phyloP scores from a whole-genome alignment of 192 early-diverging fungal genomes.

The Rhizophagus prolifer region DNA sequence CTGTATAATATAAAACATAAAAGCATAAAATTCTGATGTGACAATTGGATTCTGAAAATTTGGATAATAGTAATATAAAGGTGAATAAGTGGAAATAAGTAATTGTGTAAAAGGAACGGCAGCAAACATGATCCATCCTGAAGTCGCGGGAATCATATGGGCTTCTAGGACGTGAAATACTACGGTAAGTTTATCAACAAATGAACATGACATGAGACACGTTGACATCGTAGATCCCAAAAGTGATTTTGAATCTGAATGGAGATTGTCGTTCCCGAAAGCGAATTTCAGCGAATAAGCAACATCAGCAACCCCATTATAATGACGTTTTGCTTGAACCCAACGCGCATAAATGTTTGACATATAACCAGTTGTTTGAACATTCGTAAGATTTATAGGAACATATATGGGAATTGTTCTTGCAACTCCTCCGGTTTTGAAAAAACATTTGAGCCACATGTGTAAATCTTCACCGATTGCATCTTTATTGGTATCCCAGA shows the following conservation, averaged over 20 bases:
- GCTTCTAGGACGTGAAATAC: conserved; percentile 50
- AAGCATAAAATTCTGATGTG: conserved; percentile 42
- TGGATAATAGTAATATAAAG: conserved; percentile 17
- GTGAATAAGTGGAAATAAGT: conserved; percentile 27
- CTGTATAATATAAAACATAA: conserved; percentile 41
- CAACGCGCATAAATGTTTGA: conserved; percentile 59
- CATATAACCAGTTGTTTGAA: conserved; percentile 52
- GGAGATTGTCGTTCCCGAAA: not conserved
- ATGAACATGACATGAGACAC: conserved; percentile 26
- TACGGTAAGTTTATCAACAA: conserved; percentile 40
- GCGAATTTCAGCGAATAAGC: conserved; percentile 53
- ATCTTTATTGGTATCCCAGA: conserved; percentile 77
- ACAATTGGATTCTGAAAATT: conserved; percentile 37
- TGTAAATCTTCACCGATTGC: conserved; percentile 84
- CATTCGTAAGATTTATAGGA: conserved; percentile 65
- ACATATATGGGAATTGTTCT: conserved; percentile 71
- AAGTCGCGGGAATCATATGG: conserved; percentile 50
- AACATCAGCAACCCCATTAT: conserved; percentile 72
- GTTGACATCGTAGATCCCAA: not conserved
- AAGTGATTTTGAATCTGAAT: not conserved
- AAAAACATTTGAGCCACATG: conserved; percentile 81
- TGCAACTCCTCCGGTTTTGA: conserved; percentile 64
- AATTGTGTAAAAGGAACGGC: conserved; percentile 50
- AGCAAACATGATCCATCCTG: conserved; percentile 57
- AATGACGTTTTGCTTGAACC: conserved; percentile 70